Evolutionary conservation across 306 rosid genomes (phyloP).

Genomic region (Medicago truncatula): DNA sequence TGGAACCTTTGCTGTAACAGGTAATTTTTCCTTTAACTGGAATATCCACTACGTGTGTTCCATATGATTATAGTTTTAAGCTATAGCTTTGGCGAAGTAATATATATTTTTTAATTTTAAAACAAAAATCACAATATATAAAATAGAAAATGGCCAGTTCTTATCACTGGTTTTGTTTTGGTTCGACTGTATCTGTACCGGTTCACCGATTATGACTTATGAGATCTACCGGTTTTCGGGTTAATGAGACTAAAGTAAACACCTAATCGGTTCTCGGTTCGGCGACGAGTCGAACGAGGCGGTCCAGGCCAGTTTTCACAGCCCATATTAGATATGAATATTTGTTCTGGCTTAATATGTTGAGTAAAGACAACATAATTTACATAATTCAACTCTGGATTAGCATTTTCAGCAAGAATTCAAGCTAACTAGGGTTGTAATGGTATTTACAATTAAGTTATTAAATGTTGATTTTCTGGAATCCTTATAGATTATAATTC

Average conservation of each 20-base stretch:
- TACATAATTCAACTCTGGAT: background rate
- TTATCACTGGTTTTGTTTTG: background rate
- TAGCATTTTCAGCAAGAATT: slow-evolving; percentile 26
- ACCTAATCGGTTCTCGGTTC: background rate
- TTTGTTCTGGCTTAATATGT: background rate
- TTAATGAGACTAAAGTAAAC: background rate
- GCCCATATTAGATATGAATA: background rate
- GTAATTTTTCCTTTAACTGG: slow-evolving; percentile 44
- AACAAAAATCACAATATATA: background rate
- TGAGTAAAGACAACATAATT: background rate
- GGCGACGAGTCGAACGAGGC: background rate
- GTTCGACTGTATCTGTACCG: background rate
- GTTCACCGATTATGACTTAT: background rate
- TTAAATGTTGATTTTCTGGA: slow-evolving; percentile 12
- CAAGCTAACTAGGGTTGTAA: slow-evolving; percentile 9
- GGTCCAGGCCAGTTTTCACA: background rate
- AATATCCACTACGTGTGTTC: slow-evolving; percentile 17
- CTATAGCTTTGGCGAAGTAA: background rate
- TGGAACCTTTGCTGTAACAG: slow-evolving; percentile 98
- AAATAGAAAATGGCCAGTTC: slow-evolving; percentile 4
- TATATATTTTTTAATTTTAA: background rate
- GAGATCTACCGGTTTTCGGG: background rate
- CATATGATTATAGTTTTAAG: slow-evolving; percentile 4
- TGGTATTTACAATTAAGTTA: slow-evolving; percentile 19
- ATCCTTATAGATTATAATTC: slow-evolving; percentile 6